Conservation (phyloP, 257 asterid genomes). For the Knoxia roxburghii region DNA sequence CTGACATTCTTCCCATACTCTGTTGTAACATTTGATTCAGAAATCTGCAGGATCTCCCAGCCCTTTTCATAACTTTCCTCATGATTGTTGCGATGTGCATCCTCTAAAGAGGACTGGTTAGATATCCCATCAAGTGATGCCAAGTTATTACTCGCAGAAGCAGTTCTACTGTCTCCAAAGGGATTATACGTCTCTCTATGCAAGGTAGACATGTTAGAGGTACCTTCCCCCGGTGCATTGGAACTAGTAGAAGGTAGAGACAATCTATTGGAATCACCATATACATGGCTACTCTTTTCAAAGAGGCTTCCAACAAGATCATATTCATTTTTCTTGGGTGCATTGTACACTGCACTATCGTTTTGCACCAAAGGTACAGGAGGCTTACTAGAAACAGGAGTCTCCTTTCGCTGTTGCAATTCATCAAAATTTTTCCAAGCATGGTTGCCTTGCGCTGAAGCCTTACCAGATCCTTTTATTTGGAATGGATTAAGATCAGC, state of each 20-base stretch:
- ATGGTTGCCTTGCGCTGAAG: slow-evolving; percentile 42
- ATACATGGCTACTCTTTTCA: slow-evolving; percentile 39
- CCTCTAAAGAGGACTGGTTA: slow-evolving; percentile 29
- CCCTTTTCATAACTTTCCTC: slow-evolving; percentile 32
- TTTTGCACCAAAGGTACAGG: slow-evolving; percentile 74
- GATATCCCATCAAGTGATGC: slow-evolving; percentile 38
- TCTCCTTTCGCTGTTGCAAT: slow-evolving; percentile 47
- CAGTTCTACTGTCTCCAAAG: slow-evolving; percentile 26
- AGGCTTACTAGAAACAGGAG: slow-evolving; percentile 41
- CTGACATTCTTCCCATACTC: slow-evolving; percentile 23
- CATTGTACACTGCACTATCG: slow-evolving; percentile 57
- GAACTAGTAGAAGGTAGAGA: slow-evolving; percentile 51
- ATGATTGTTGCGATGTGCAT: slow-evolving; percentile 28
- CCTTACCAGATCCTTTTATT: slow-evolving; percentile 64
- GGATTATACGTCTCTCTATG: slow-evolving; percentile 32
- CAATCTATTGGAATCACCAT: slow-evolving; percentile 33
- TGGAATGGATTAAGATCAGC: slow-evolving; percentile 97
- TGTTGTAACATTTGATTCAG: slow-evolving; percentile 24
- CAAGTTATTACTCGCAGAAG: slow-evolving; percentile 25
- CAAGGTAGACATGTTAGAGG: slow-evolving; percentile 27
- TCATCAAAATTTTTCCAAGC: slow-evolving; percentile 46
- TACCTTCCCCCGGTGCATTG: slow-evolving; percentile 26
- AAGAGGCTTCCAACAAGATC: slow-evolving; percentile 35
- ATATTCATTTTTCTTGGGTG: slow-evolving; percentile 45
- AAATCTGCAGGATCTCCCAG: slow-evolving; percentile 25